Base-by-base conservation (phyloP, 2,329 filamentous ascomycete species). In the Amphichorda felina region DNA sequence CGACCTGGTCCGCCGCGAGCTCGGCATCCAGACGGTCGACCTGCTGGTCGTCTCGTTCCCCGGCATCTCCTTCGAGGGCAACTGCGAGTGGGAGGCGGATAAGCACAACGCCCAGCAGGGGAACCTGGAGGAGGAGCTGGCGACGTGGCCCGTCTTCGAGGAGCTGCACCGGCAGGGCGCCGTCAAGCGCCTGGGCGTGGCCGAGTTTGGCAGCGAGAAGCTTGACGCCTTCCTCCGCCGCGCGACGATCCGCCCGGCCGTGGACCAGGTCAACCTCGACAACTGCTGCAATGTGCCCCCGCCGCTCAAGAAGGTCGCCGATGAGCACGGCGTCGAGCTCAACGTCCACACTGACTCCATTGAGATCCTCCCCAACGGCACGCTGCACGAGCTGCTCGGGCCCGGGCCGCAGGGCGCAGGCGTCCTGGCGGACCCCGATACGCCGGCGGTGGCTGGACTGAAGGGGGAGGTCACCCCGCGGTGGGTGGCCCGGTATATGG, bases 401-500 rank as follows among this genome's bases (percentile, higher is more conserved):
- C 73, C 76, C 8, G 78, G 76, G 0, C 64, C 76, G 11, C 67
- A 71, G 39, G 86, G 87, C 10, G 85, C 82, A 1, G 82, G 82
- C 7, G 71, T 95, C 8, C 63, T 95, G 39, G 79, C 80, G 5
- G 74, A 75, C 25, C 29, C 59, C n/a, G 63, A 68, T 7, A 58
- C 66, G 51, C 49, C 61, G 10, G 54, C 8, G 15, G 24, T 8
- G 13, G 56, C 14, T 13, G 53, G 56, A n/a, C 63, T 94, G 38
- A 68, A 72, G 45, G 88, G 86, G 4, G 78, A 94, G 44, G 70
- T 96, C 33, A 72, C 75, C 39, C 88, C 91, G 19, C 79, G 89
- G 54, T 98, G 91, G 89, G 91, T 96, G 19, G 81, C 89, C 45
- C 94, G 96, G 55, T 98, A 98, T 55, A 95, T 89, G 26, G 91